Evolutionary conservation across 805 yeast genomes (phyloP), one percentile per base, ranked within the genome.

Genomic region (Metschnikowia kofuensis): DNA sequence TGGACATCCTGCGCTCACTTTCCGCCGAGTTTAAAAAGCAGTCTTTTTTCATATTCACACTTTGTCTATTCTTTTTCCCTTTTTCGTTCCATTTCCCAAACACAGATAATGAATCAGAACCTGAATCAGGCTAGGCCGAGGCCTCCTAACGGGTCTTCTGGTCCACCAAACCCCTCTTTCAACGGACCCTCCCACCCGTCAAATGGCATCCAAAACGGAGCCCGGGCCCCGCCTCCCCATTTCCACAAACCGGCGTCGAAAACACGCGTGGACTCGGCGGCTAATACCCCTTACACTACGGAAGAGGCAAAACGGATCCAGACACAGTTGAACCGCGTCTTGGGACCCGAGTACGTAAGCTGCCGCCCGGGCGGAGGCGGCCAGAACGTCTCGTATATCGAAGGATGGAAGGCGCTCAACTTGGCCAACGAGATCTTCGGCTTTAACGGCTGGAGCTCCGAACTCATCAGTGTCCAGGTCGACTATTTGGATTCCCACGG

Each of bases 381-480:
- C 12, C 76, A 74, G 40, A 74, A 78, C 47, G 87, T 87, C 4
- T 82, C 86, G 2, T 87, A 87, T 58, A 76, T 87, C 37, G 94
- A 87, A 65, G 96, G 95, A 1, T 87, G 92, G 90, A 84, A 81
- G 61, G 92, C 88, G 2, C 77, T 87, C 35, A 85, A 85, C 59
- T 65, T 87, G 41, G 95, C 96, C 12, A 87, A 87, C 59, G 85
- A 84, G 57, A 82, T 87, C 3, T 87, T 87, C 74, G 95, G 95
- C 0, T 87, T 84, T 57, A 83, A 86, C 60, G 94, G 94, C 1
- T 87, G 96, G 96, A 74, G 77, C 55, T 82, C 90, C 0, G 92
- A 87, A 57, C 77, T 87, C 6, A 79, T 80, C 50, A 75, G 74
- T 38, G 77, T 83, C 13, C 82, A 78, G 29, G 85, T 87, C 14